Conservation (phyloP, 306 rosid species). For the Ceratonia siliqua region DNA sequence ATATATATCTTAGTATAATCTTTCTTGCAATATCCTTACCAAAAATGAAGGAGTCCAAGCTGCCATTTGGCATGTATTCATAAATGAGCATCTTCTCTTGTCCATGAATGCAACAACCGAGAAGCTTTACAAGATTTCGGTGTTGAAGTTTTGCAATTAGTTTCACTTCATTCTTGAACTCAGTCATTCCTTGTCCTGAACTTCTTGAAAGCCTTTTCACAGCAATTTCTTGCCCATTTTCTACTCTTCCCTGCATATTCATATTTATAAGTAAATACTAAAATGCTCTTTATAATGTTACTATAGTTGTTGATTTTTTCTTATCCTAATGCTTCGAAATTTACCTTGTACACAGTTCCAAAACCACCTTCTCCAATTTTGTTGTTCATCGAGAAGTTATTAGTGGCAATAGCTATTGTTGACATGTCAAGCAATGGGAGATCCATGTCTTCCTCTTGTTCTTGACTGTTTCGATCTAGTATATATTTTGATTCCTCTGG, state of each 20-base stretch:
- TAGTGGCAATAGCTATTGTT: conserved; percentile 29
- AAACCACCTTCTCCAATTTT: conserved; percentile 43
- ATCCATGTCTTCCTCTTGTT: conserved; percentile 34
- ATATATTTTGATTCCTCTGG: not conserved
- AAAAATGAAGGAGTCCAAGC: conserved; percentile 45
- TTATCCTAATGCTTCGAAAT: not conserved
- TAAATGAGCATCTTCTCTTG: conserved; percentile 44
- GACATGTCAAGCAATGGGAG: conserved; percentile 26
- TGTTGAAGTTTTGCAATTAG: conserved; percentile 43
- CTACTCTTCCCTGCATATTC: not conserved
- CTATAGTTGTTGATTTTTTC: not conserved
- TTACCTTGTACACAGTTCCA: conserved; percentile 36
- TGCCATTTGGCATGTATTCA: conserved; percentile 48
- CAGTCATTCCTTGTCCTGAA: conserved; percentile 42
- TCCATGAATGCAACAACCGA: conserved; percentile 43
- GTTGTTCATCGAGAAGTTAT: conserved; percentile 14
- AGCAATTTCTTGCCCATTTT: conserved; percentile 42
- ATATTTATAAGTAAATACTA: not conserved
- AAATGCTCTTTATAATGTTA: not conserved
- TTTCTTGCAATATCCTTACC: conserved; percentile 15
- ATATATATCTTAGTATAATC: not conserved
- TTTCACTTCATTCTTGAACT: conserved; percentile 43
- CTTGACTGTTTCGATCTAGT: not conserved
- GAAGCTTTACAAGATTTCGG: conserved; percentile 44
- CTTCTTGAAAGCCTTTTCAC: conserved; percentile 41